phyloP scores from a whole-genome alignment of 345 rosid species.

The Chamaenerion angustifolium region DNA sequence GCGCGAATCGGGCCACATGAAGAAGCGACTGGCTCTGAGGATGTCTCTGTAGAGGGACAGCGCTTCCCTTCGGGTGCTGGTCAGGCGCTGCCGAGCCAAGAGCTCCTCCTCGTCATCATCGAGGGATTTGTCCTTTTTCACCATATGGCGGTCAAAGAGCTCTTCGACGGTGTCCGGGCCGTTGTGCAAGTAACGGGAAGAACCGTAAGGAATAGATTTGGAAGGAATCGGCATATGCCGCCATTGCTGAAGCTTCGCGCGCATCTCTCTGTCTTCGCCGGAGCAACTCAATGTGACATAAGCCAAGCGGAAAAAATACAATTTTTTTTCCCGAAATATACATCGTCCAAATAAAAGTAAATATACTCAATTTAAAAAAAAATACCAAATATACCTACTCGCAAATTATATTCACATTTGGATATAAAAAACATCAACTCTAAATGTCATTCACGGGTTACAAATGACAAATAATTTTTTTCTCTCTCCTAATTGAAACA shows the following conservation, averaged over 20 bases:
- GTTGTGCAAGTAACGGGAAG: slow-evolving; percentile 26
- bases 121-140: slow-evolving; percentile 40
- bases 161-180: slow-evolving; percentile 85
- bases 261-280: slow-evolving; percentile 12
- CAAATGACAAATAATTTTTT: too few relatives aligned
- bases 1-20: slow-evolving; percentile 58
- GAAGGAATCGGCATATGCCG: slow-evolving; percentile 12
- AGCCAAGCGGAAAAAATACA: too few relatives aligned
- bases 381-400: too few relatives aligned
- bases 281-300: background rate
- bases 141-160: slow-evolving; percentile 61
- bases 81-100: slow-evolving; percentile 38
- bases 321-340: too few relatives aligned
- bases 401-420: too few relatives aligned
- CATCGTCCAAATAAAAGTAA: too few relatives aligned
- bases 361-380: too few relatives aligned
- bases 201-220: background rate
- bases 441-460: too few relatives aligned
- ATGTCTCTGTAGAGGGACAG: slow-evolving; percentile 73
- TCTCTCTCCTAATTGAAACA: too few relatives aligned
- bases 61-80: slow-evolving; percentile 63
- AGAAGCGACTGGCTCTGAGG: slow-evolving; percentile 70
- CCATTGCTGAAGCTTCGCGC: slow-evolving; percentile 33
- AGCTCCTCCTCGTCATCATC: slow-evolving; percentile 53
- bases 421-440: too few relatives aligned